These are phyloP conservation scores for Tilletia caries DNA, from an alignment of 1,284 basidiomycete genomes.

Conservation along the genomic window DNA sequence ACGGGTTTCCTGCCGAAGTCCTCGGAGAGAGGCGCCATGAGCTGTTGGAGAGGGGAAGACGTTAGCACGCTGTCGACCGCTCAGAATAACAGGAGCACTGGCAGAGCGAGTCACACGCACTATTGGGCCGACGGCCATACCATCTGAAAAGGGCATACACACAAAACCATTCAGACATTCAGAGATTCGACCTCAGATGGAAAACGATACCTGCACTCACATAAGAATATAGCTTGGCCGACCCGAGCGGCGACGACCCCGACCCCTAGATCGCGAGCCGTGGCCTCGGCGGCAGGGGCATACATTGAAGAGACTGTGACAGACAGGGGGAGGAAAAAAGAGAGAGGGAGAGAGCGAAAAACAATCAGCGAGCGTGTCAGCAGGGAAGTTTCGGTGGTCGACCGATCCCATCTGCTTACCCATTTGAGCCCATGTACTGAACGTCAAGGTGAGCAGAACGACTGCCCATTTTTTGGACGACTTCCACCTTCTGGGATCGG, in stretches of 20 bases:
- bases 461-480: conserved; percentile 29
- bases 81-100: no score
- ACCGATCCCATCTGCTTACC: conserved; percentile 11
- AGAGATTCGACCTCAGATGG: no score
- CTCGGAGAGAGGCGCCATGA: conserved; percentile 35
- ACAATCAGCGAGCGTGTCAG: no score
- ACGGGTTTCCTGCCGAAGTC: conserved; percentile 37
- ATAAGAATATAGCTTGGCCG: conserved; percentile 35
- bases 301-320: conserved; percentile 29
- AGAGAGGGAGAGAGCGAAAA: no score
- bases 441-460: conserved; percentile 23
- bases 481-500: conserved; percentile 26
- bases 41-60: conserved; percentile 29
- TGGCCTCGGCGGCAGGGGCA: conserved; percentile 24
- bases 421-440: conserved; percentile 30
- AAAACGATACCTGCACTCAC: no score
- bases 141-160: conserved; percentile 4
- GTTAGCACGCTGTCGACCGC: no score
- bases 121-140: neutral
- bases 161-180: no score
- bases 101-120: neutral
- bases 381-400: neutral
- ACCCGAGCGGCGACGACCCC: conserved; percentile 21
- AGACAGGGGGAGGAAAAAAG: no score
- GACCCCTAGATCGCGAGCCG: conserved; percentile 28